Evolutionary conservation across 2,329 filamentous ascomycete genomes (phyloP).

Genomic region (Magnaporthiopsis poae): DNA sequence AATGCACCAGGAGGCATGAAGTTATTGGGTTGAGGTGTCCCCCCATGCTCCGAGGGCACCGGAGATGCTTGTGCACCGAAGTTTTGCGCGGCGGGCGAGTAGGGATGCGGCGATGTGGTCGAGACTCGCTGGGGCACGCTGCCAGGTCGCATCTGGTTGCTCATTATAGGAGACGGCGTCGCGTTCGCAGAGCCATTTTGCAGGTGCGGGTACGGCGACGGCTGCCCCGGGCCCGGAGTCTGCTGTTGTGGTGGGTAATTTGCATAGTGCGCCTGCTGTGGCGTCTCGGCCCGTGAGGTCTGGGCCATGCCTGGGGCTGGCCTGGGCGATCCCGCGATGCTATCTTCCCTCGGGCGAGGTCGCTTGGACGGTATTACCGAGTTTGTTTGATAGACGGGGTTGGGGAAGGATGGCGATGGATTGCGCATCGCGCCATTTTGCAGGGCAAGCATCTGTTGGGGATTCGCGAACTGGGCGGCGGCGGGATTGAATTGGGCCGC

Average conservation of each 20-base stretch:
- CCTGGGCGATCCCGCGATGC: constrained; percentile 69
- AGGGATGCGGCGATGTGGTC: constrained; percentile 85
- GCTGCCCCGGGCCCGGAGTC: constrained; percentile 53
- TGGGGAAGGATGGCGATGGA: constrained; percentile 68
- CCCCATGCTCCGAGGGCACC: constrained; percentile 62
- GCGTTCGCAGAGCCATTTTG: constrained; percentile 71
- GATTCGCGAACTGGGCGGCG: constrained; percentile 45
- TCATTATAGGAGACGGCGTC: constrained; percentile 87
- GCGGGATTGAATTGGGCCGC: constrained; percentile 49
- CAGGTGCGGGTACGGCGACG: constrained; percentile 69
- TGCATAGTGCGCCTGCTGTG: constrained; percentile 64
- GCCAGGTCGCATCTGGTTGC: constrained; percentile 63
- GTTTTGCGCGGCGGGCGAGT: constrained; percentile 66
- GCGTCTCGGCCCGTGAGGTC: constrained; percentile 83
- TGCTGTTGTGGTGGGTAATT: constrained; percentile 49
- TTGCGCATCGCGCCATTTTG: constrained; percentile 79
- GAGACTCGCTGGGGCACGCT: constrained; percentile 71
- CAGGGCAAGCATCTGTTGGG: constrained; percentile 52
- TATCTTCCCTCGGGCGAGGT: constrained; percentile 71
- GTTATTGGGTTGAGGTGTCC: constrained; percentile 64
- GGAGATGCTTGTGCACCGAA: constrained; percentile 66
- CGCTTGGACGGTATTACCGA: constrained; percentile 84
- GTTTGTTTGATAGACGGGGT: constrained; percentile 73
- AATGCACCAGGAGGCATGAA: constrained; percentile 54
- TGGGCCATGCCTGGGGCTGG: constrained; percentile 65